Evolutionary conservation across 345 rosid genomes (phyloP), one percentile per base, ranked within the genome.

Genomic region (Salix udensis): DNA sequence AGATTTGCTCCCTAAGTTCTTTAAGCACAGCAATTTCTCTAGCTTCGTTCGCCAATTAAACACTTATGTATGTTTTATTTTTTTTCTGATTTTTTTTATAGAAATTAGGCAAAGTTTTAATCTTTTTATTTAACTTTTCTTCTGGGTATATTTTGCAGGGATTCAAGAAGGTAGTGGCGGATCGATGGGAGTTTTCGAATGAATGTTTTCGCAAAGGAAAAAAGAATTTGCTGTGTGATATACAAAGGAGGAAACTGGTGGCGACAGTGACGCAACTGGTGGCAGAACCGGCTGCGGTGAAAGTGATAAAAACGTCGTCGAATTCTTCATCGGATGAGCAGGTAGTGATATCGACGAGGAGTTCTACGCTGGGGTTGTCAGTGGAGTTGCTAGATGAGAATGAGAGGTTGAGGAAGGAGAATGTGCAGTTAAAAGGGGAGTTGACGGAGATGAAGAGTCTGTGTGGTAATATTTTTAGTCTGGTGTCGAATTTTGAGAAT

Each of bases 1-100:
- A 24, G 97, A 92, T 86, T 85, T 94, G 87, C 96, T 94, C 52
- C 98, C 98, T 24, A 83, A 85, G 81, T 86, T 86, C 72, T 94
- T 94, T 82, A 94, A 94, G 83, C 98, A 94, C 82, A 92, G 89
- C 65, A 94, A 94, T 75, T 94, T 94, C 84, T 94, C 97, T 53
- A 94, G 98, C 84, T 94, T 94, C 72, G 98, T 94, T 65, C 92
- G 98, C 23, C 98, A 94, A 86, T 88, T 94, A 82, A 94, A 94
- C 83, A 94, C 98, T 65, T 94, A 94, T 30, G 98, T 94, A 81
- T 74, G 88, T 30, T 16, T 67, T 67, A 2, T 1, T 23, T 3
- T 46, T 2, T 40, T 10, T 40, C 44, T 40, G 11, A 40, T 4
- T 50, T 50, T 15, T 4, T 50, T 5, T 31, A 14, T 50, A 50